Base-by-base conservation (phyloP, 352 stramenopile genomes). In the Stephanocyclus meneghinianus region DNA sequence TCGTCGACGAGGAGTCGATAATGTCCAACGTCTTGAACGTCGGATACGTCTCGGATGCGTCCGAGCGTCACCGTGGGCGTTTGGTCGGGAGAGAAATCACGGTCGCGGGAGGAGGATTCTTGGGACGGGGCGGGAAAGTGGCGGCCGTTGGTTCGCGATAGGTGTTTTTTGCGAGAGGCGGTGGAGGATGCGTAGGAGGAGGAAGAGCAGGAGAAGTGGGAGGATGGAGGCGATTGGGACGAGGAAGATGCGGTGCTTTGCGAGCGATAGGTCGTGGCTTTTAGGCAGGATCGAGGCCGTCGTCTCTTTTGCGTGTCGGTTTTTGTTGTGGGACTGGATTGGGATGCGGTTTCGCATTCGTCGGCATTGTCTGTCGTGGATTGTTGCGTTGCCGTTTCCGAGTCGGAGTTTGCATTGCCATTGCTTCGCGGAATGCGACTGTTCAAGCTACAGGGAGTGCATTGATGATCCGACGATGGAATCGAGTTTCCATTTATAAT, bases 1-100 rank as follows among this genome's bases (percentile, higher is more conserved):
- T 92, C 87, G 74, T 92, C 87, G 56, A 86, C 74, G 40, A 91
- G 59, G 71, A 92, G 84, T 62, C 89, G 86, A 60, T 84, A 78
- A 30, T 78, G 83, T 18, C 87, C 87, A 44, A 81, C 69, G 73
- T 91, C 84, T 80, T 91, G 83, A 15, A 82, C 51, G 30, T 72
- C 53, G 2, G 71, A 51, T 30, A 61, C 62, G 40, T 65, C 60
- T 42, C 47, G 50, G 10, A 60, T 42, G 26, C 73, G 30, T 40
- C 47, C 53, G 35, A 73, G 56, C 29, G 57, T 45, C 6, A 73
- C 73, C 21, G 53, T 29, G 16, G 47, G 55, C 0, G 64, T 72
- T 13, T 69, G 50, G 15, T 67, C 45, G 9, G 63, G 65, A 3
- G 32, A 60, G 44, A n/a, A 7, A 35, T 15, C 18, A 29, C 9